Evolutionary conservation across 805 yeast species (phyloP), one percentile per base, ranked within the genome.

Genomic region (Yarrowia yakushimensis): DNA sequence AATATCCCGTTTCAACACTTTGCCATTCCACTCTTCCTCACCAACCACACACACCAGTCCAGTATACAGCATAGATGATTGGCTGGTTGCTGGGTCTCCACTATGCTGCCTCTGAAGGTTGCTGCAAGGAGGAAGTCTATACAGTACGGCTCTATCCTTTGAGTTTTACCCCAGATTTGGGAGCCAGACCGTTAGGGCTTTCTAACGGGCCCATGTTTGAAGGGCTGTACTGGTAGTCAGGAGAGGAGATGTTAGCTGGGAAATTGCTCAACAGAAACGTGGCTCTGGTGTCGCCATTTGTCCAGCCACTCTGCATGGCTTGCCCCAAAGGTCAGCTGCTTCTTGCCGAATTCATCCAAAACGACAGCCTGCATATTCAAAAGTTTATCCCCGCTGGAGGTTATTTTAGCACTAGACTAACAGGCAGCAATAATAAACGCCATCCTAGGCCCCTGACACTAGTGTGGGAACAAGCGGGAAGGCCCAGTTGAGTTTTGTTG

Each of bases 111-210:
- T 25, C 37, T 18, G 15, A 22, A 23, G 30, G 30, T 41, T 41
- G 25, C 52, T 48, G 57, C 41, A 15, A 9, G 41, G 4, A 2
- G n/a, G 13, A 48, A 48, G 57, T 33, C 37, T 17, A 33, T 48
- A 48, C 22, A 41, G 57, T n/a, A 33, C 57, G 57, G 57, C 57
- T 48, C 57, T 48, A 33, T 30, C 15, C 25, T 48, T 48, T 15
- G 27, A 48, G 41, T 31, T 48, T 48, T 45, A 45, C 57, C 41
- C 57, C 37, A 22, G 41, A 43, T 10, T 8, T 9, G 31, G 2
- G 10, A 11, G 23, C 41, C 23, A n/a, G 15, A 15, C 18, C 25
- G 23, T 22, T n/a, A n/a, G 46, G 9, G 41, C 41, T 18, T 8
- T 18, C 41, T 17, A 3, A 15, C 12, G 18, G 37, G 37, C 9